Evolutionary conservation across 2,329 filamentous ascomycete genomes (phyloP), one percentile per base, ranked within the genome.

Genomic region (Rhynchosporium agropyri): DNA sequence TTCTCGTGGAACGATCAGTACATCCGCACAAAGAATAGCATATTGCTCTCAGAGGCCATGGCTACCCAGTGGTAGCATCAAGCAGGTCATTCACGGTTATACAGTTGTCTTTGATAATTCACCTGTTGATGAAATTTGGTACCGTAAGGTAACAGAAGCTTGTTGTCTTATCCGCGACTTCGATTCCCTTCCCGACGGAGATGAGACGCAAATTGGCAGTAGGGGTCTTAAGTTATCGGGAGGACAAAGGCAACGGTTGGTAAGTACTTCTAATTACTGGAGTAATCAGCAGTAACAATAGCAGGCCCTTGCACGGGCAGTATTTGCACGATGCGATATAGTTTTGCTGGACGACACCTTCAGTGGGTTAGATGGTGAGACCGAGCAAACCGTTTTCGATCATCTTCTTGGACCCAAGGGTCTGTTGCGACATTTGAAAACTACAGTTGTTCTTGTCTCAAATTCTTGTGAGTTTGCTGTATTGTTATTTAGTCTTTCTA

Each of bases 311-410:
- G 81, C 81, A 3, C 74, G 81, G 15, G 80, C 80, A 1, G 69
- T 83, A 0, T 84, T 81, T 62, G 74, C 77, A 0, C 66, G 73
- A 8, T 72, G 69, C 6, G 68, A 75, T 1, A 70, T 81, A 0
- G 20, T 80, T 0, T 38, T 84, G 3, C 68, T 83, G 0, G 81
- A 84, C 61, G 80, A 83, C 58, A 70, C 76, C 0, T 77, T 83
- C 42, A 79, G 79, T 54, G 77, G 76, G 0, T 73, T 83, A 2
- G 81, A 82, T 62, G 73, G 74, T 1, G 71, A 76, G 3, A 84
- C 82, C 0, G 74, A 78, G 10, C 68, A 75, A 6, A 65, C 72
- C 2, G 73, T 84, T 3, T 79, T 83, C 43, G 68, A 76, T 9
- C 73, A 75, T 3, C 70, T 83, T 0, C 69, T 84, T 3, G 76